phyloP scores from a whole-genome alignment of 2,329 filamentous ascomycete genomes.

The Chrysoporthe austroafricana region DNA sequence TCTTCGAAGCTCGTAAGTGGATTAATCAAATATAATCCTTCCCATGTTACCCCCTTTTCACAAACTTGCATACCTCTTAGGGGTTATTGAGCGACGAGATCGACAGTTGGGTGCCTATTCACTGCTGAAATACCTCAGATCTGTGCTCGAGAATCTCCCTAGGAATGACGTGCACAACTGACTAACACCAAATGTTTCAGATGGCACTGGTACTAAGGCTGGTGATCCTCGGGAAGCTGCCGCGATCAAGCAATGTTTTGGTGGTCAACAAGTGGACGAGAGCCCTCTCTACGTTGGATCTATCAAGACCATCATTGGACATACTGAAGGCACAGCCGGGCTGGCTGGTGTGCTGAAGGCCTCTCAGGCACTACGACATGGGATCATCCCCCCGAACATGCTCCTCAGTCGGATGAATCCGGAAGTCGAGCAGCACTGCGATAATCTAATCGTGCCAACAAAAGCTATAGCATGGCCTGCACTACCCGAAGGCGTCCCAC shows the following conservation, averaged over 20 bases:
- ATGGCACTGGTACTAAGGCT: conserved; percentile 45
- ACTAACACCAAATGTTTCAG: not conserved
- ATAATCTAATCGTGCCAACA: conserved; percentile 35
- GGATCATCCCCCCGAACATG: conserved; percentile 38
- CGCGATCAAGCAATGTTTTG: conserved; percentile 31
- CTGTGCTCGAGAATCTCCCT: too few species aligned
- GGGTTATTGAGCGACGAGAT: too few species aligned
- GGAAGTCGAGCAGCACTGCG: conserved; percentile 34
- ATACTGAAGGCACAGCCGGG: conserved; percentile 35
- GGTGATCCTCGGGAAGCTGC: conserved; percentile 37
- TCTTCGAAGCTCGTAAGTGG: conserved; percentile 37
- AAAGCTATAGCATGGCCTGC: conserved; percentile 34
- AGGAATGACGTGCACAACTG: not conserved
- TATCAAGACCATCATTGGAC: conserved; percentile 32
- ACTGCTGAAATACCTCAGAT: not conserved
- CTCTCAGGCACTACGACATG: conserved; percentile 37
- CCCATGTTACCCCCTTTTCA: too few species aligned
- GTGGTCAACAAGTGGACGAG: not conserved
- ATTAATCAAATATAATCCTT: too few species aligned
- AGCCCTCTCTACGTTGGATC: conserved; percentile 30
- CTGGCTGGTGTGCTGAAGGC: conserved; percentile 42
- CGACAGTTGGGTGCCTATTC: too few species aligned
- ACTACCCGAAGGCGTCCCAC: conserved; percentile 27
- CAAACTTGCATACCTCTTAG: too few species aligned
- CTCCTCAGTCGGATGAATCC: conserved; percentile 37